These are phyloP conservation scores for Syzygium aromaticum DNA, from an alignment of 345 rosid genomes.

Conservation along the genomic window DNA sequence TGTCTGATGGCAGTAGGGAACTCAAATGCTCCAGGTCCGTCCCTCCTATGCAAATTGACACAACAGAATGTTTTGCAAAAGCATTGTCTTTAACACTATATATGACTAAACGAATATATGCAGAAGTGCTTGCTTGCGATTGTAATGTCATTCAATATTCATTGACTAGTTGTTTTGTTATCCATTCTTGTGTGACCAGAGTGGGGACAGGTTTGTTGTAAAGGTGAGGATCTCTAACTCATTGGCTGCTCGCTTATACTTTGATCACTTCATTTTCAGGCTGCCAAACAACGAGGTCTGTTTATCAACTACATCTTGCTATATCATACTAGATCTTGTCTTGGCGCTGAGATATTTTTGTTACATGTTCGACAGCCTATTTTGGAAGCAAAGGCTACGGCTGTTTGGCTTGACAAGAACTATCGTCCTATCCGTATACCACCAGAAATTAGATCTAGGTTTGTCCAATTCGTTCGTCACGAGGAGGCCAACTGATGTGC, in stretches of 20 bases:
- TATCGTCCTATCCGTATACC: slow-evolving; percentile 76
- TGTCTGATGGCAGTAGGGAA: background rate
- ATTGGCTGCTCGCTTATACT: slow-evolving; percentile 68
- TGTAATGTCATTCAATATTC: background rate
- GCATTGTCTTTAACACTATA: background rate
- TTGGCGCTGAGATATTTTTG: background rate
- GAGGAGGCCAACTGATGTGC: slow-evolving; percentile 23
- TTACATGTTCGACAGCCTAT: slow-evolving; percentile 32
- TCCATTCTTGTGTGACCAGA: slow-evolving; percentile 25
- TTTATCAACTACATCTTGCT: background rate
- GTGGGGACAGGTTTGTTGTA: slow-evolving; percentile 63
- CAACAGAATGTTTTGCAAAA: background rate
- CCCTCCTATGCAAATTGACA: background rate
- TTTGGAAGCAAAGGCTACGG: slow-evolving; percentile 70
- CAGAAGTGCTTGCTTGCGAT: background rate
- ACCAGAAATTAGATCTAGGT: slow-evolving; percentile 45
- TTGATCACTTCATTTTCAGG: slow-evolving; percentile 65
- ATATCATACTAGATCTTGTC: background rate
- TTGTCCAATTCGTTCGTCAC: slow-evolving; percentile 34
- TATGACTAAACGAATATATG: background rate
- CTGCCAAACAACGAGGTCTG: slow-evolving; percentile 70
- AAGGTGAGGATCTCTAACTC: slow-evolving; percentile 58
- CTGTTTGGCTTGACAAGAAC: slow-evolving; percentile 76
- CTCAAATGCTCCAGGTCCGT: background rate
- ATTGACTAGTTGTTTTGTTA: background rate